Base-by-base conservation (phyloP, 1,139 yeast genomes). In the Suhomyces maxii region DNA sequence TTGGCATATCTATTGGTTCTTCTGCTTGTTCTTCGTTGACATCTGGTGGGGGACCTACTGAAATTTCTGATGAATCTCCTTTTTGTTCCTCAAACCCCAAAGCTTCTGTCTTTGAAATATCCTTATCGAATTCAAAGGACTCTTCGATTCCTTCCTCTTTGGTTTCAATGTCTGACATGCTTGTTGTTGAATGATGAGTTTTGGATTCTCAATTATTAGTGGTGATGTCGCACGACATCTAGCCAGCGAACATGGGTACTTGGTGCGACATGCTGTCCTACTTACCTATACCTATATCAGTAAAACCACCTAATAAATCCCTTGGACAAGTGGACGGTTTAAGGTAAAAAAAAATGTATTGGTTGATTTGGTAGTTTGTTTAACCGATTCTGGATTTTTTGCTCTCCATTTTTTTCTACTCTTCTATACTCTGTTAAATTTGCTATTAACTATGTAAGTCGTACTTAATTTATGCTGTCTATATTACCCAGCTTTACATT, bases 51-150 rank as follows among this genome's bases (percentile, higher is more conserved):
- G 26, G 14, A 7, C 30, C 38, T 8, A 12, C 9, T 9, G 39
- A 30, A 11, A 39, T 18, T 36, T 45, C 50, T 10, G 43, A 42
- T 12, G 46, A 53, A 18, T 42, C 52, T 18, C 49, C 50, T 13
- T 44, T 52, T 25, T 50, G 49, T 18, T 50, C 47, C 33, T 46
- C 51, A 40, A 39, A 31, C 13, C 38, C 41, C n/a, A 36, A 28
- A 7, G 31, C 31, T 28, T 28, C 31, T 9, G 31, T 28, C 11
- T 11, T 28, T 9, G 4, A 4, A 11, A 28, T 28, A 30, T 28
- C 42, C 35, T 13, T 40, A 45, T 40, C 44, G 35, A 26, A 34
- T 18, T 37, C 34, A 28, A 42, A 31, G 33, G 38, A 34, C 23
- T 39, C 46, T 7, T 28, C 31, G 31, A 28, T 28, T 28, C 31